Percentiles rank a stretch among this genome's conserved stretches.
Evolutionary conservation across 2,329 filamentous ascomycete species (phyloP).

Genomic region (Elsinoe ampelina): DNA sequence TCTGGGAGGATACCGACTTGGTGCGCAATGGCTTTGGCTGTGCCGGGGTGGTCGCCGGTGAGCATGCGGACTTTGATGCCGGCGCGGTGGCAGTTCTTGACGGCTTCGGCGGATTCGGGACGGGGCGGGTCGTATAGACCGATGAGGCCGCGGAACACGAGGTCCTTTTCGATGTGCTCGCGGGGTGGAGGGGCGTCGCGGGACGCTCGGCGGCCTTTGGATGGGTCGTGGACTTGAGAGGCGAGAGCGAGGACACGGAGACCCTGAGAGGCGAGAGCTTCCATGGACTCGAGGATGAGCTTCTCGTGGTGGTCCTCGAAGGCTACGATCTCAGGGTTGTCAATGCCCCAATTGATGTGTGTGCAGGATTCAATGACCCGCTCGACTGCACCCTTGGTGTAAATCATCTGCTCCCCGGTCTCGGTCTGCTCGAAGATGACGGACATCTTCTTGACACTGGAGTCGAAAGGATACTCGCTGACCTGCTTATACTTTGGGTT

Average conservation of each 20-base stretch:
- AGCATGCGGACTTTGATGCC: slow-evolving; percentile 78
- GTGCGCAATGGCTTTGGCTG: slow-evolving; percentile 66
- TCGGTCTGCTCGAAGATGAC: slow-evolving; percentile 50
- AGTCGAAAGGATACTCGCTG: slow-evolving; percentile 66
- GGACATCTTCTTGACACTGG: slow-evolving; percentile 67
- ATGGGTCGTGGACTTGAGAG: slow-evolving; percentile 33
- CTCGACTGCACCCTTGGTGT: slow-evolving; percentile 62
- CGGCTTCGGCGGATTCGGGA: slow-evolving; percentile 64
- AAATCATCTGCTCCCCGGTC: slow-evolving; percentile 36
- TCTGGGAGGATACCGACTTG: slow-evolving; percentile 73
- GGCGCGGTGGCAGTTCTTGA: slow-evolving; percentile 59
- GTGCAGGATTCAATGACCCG: slow-evolving; percentile 56
- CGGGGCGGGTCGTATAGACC: slow-evolving; percentile 83
- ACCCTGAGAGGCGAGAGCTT: slow-evolving; percentile 54
- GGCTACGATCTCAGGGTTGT: slow-evolving; percentile 26
- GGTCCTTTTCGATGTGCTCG: slow-evolving; percentile 52
- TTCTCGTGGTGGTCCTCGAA: slow-evolving; percentile 44
- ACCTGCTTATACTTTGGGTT: slow-evolving; percentile 47
- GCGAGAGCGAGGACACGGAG: slow-evolving; percentile 59
- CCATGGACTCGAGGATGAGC: slow-evolving; percentile 57
- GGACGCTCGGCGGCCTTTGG: slow-evolving; percentile 33
- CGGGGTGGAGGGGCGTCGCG: slow-evolving; percentile 42
- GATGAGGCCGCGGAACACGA: slow-evolving; percentile 70
- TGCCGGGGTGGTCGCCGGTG: slow-evolving; percentile 72
- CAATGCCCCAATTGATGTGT: slow-evolving; percentile 36